Evolutionary conservation across 495 filamentous ascomycete genomes (phyloP).

Genomic region (Bacidia rubella): DNA sequence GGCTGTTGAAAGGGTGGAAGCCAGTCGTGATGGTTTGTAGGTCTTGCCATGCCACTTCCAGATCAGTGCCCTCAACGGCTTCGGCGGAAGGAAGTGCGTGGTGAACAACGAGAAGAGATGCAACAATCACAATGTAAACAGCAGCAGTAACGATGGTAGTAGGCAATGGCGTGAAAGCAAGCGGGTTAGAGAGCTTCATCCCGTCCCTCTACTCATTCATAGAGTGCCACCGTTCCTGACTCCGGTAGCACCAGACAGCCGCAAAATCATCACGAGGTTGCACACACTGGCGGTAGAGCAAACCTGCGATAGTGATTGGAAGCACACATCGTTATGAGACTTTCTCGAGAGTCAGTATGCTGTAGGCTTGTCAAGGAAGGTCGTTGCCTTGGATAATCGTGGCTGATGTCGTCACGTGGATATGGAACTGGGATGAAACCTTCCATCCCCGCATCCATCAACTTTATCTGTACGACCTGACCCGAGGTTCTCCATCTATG

Average conservation of each 20-base stretch:
- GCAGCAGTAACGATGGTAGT: constrained; percentile 59
- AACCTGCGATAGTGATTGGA: no score
- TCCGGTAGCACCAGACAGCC: background rate
- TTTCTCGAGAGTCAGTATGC: no score
- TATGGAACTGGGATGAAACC: background rate
- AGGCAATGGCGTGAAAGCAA: constrained; percentile 50
- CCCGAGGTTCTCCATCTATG: background rate
- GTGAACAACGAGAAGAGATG: constrained; percentile 60
- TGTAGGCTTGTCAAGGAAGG: no score
- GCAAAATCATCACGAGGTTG: background rate
- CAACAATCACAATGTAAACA: constrained; percentile 56
- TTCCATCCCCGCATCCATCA: background rate
- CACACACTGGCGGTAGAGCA: no score
- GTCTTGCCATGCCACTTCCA: constrained; percentile 79
- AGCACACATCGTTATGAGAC: no score
- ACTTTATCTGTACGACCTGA: background rate
- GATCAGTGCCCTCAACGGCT: constrained; percentile 52
- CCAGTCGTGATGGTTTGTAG: constrained; percentile 57
- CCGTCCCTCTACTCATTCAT: background rate
- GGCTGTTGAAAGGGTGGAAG: constrained; percentile 83
- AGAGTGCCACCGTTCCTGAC: background rate
- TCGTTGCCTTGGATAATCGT: background rate
- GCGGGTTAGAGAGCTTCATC: constrained; percentile 32
- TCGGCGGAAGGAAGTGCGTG: constrained; percentile 54
- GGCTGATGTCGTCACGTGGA: background rate